Percentiles rank a stretch among this genome's conserved stretches.
phyloP scores from a whole-genome alignment of 345 rosid species.

The Pelargonium nanum region DNA sequence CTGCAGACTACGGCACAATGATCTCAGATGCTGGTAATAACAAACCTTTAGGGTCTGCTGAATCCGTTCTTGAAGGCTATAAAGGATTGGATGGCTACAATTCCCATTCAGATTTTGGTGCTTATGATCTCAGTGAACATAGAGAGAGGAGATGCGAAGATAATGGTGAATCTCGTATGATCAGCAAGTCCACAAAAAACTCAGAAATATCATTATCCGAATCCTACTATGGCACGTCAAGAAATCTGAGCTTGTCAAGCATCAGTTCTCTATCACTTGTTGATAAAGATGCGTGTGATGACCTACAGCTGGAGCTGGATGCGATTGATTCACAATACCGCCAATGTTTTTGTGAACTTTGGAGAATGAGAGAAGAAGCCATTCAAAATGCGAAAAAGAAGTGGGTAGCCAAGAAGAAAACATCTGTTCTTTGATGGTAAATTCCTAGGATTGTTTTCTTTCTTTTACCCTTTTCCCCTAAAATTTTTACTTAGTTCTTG shows the following conservation, averaged over 20 bases:
- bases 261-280: slow-evolving; percentile 22
- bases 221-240: slow-evolving; percentile 35
- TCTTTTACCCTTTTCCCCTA: no score
- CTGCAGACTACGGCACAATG: slow-evolving; percentile 32
- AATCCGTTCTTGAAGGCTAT: slow-evolving; percentile 12
- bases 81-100: slow-evolving; percentile 5
- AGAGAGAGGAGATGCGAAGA: slow-evolving; percentile 5
- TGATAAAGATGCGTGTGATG: slow-evolving; percentile 28
- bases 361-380: slow-evolving; percentile 60
- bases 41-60: slow-evolving; percentile 22
- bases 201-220: slow-evolving; percentile 20
- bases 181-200: slow-evolving; percentile 12
- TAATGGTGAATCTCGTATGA: slow-evolving; percentile 18
- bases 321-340: slow-evolving; percentile 45
- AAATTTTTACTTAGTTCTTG: no score
- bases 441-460: no score
- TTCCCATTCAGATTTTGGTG: slow-evolving; percentile 6
- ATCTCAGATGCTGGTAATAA: slow-evolving; percentile 14
- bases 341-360: slow-evolving; percentile 46
- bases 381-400: slow-evolving; percentile 44
- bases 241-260: slow-evolving; percentile 25
- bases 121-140: no score
- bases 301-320: slow-evolving; percentile 45
- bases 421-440: slow-evolving; percentile 15
- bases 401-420: slow-evolving; percentile 46